These are phyloP conservation scores for Paracoccidioides lutzii DNA, from an alignment of 2,329 filamentous ascomycete species.

Conservation along the genomic window DNA sequence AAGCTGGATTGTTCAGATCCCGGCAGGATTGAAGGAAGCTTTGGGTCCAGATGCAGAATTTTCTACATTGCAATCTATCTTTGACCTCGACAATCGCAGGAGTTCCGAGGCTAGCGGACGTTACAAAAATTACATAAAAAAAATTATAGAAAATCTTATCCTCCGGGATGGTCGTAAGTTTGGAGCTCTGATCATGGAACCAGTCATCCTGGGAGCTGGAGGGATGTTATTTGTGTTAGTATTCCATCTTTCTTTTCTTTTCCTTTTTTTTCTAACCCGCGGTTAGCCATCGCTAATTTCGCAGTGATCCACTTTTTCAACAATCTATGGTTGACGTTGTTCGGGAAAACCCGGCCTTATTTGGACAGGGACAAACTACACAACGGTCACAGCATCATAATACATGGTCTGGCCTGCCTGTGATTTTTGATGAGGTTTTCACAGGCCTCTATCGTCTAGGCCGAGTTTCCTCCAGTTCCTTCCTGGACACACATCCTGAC, in stretches of 20 bases:
- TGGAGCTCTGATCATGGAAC: conserved; percentile 68
- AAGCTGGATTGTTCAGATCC: conserved; percentile 51
- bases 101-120: conserved; percentile 31
- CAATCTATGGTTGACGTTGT: conserved; percentile 54
- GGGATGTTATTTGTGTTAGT: conserved; percentile 69
- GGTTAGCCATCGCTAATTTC: neutral
- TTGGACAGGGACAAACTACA: conserved; percentile 21
- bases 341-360: conserved; percentile 46
- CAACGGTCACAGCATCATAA: conserved; percentile 11
- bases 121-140: conserved; percentile 50
- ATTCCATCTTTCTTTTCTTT: neutral
- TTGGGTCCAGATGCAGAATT: conserved; percentile 37
- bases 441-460: conserved; percentile 75
- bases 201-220: conserved; percentile 65
- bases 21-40: conserved; percentile 35
- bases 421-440: conserved; percentile 80
- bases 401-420: conserved; percentile 59
- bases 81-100: conserved; percentile 43
- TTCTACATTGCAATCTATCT: conserved; percentile 42
- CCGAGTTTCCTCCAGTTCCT: conserved; percentile 54
- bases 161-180: conserved; percentile 50
- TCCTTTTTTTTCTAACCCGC: neutral
- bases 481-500: conserved; percentile 56
- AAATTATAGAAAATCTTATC: conserved; percentile 41
- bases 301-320: conserved; percentile 69